Percentiles rank a stretch among this genome's conserved stretches.
phyloP scores from a whole-genome alignment of 345 rosid species.

The Aquilaria yunnanensis region DNA sequence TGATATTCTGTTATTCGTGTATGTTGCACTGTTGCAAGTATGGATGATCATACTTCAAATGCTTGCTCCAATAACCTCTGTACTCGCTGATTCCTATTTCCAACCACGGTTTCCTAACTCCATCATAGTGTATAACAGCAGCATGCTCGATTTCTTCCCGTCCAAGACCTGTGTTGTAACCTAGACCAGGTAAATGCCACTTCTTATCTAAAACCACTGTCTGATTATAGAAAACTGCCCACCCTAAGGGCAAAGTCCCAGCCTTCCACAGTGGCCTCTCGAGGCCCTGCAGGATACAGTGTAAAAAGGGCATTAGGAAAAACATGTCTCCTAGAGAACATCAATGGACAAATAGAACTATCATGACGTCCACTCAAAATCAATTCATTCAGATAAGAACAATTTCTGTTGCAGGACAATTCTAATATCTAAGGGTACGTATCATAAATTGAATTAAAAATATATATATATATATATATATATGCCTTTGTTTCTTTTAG shows the following conservation, averaged over 20 bases:
- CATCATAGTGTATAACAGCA: conserved; percentile 85
- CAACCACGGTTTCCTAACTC: conserved; percentile 94
- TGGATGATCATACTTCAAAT: conserved; percentile 44
- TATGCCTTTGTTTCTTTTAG: too few relatives aligned
- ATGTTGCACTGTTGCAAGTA: conserved; percentile 63
- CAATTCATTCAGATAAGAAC: too few relatives aligned
- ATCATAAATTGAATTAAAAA: too few relatives aligned
- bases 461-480: too few relatives aligned
- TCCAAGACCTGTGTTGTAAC: conserved; percentile 49
- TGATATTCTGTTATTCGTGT: conserved; percentile 34
- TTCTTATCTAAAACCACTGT: conserved; percentile 64
- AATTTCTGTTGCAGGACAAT: too few relatives aligned
- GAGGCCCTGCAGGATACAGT: conserved; percentile 39
- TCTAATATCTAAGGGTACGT: too few relatives aligned
- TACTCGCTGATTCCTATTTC: conserved; percentile 70
- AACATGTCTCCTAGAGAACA: not conserved
- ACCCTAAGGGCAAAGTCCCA: conserved; percentile 83
- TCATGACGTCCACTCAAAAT: too few relatives aligned
- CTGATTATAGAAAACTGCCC: conserved; percentile 75
- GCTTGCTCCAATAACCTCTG: conserved; percentile 67
- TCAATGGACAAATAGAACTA: too few relatives aligned
- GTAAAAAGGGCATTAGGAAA: conserved; percentile 9
- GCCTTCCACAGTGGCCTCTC: conserved; percentile 64
- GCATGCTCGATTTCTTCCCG: conserved; percentile 48
- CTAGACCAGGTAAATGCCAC: conserved; percentile 83